phyloP scores from a whole-genome alignment of 2,329 filamentous ascomycete species.

The Paecilomyces dactylethromorphus region DNA sequence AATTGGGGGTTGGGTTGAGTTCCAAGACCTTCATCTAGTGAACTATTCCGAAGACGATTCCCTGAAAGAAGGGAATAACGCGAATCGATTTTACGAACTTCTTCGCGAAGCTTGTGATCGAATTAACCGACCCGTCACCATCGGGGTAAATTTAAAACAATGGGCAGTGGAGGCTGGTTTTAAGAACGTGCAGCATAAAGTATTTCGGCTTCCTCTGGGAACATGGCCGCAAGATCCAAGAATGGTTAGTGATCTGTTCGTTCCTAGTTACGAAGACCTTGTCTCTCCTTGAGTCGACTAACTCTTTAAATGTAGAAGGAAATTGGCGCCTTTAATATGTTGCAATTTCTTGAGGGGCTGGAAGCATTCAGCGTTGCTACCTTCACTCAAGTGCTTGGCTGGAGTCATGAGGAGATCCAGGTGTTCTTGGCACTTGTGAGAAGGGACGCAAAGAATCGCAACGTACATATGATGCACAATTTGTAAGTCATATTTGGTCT shows the following conservation, averaged over 20 bases:
- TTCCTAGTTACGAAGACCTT: neutral
- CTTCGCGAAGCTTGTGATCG: neutral
- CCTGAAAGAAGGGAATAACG: neutral
- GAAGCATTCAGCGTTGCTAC: conserved; percentile 19
- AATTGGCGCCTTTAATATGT: conserved; percentile 14
- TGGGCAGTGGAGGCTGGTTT: conserved; percentile 1
- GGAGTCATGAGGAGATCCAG: conserved; percentile 16
- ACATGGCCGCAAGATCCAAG: conserved; percentile 4
- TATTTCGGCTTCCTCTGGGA: conserved; percentile 2
- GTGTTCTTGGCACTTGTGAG: conserved; percentile 10
- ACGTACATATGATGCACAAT: conserved; percentile 1
- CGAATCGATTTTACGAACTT: conserved; percentile 1
- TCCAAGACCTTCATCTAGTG: conserved; percentile 5
- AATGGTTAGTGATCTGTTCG: neutral
- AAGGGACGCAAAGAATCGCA: conserved; percentile 6
- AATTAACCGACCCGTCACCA: conserved; percentile 4
- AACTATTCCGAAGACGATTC: conserved; percentile 11
- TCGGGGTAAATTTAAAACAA: conserved; percentile 1
- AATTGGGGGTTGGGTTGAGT: conserved; percentile 12
- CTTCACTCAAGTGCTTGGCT: conserved; percentile 18
- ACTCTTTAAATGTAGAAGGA: conserved; percentile 3
- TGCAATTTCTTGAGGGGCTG: conserved; percentile 18
- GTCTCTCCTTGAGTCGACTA: neutral
- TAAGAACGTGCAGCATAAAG: conserved; percentile 1
- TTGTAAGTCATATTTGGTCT: neutral